Percentiles rank a stretch among this genome's conserved stretches.
phyloP scores from a whole-genome alignment of 257 asterid species.

The Striga asiatica region DNA sequence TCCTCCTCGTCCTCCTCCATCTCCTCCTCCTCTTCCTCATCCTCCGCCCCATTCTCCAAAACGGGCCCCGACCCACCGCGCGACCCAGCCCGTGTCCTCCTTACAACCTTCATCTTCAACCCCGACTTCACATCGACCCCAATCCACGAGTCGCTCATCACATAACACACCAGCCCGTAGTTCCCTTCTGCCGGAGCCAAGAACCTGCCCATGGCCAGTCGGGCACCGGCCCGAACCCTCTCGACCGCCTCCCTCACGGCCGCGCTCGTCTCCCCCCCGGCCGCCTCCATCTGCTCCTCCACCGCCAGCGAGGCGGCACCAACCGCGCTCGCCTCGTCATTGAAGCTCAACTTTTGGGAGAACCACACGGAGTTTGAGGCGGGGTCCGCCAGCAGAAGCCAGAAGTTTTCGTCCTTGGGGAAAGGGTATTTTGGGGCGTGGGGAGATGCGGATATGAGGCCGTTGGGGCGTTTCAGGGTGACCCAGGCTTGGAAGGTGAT shows the following conservation, averaged over 20 bases:
- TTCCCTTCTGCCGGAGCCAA: conserved; percentile 60
- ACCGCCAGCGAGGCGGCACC: conserved; percentile 54
- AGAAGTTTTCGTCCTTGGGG: conserved; percentile 81
- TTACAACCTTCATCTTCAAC: conserved; percentile 51
- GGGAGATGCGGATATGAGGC: conserved; percentile 55
- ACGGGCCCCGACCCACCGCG: conserved; percentile 36
- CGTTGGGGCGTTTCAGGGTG: conserved; percentile 58
- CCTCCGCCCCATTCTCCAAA: conserved; percentile 29
- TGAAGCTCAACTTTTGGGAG: conserved; percentile 52
- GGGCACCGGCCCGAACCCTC: conserved; percentile 56
- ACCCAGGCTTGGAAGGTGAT: conserved; percentile 81
- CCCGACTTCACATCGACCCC: conserved; percentile 49
- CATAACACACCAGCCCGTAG: conserved; percentile 55
- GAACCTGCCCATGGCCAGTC: conserved; percentile 65
- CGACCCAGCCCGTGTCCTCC: conserved; percentile 51
- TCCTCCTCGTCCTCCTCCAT: conserved; percentile 66
- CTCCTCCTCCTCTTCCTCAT: conserved; percentile 52
- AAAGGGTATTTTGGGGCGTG: conserved; percentile 73
- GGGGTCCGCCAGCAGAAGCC: conserved; percentile 81
- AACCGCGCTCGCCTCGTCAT: conserved; percentile 57
- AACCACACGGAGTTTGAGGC: conserved; percentile 64
- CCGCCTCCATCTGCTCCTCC: conserved; percentile 67
- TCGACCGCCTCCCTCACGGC: conserved; percentile 61
- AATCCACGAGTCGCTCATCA: conserved; percentile 79
- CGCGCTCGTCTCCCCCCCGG: conserved; percentile 37